Conservation (phyloP, 2,329 filamentous ascomycete species). For the Bipolaris zeicola region DNA sequence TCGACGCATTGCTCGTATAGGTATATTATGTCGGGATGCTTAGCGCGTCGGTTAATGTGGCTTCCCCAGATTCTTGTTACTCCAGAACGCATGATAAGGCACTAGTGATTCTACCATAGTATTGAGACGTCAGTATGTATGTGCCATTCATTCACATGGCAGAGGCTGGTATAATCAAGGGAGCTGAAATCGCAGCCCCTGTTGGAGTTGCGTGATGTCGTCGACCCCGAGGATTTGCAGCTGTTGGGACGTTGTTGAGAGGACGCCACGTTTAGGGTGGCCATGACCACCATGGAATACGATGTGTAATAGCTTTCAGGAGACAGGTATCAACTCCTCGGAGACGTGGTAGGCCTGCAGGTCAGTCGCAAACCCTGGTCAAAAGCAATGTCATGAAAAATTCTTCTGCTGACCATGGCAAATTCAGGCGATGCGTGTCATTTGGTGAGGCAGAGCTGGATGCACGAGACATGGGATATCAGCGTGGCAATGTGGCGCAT, state of each 20-base stretch:
- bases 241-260: not conserved
- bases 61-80: slow-evolving; percentile 8
- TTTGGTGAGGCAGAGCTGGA: too few species aligned
- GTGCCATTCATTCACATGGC: not conserved
- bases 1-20: slow-evolving; percentile 17
- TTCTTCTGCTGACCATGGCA: not conserved
- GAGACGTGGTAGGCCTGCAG: not conserved
- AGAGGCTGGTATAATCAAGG: not conserved
- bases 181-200: not conserved
- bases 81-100: not conserved
- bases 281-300: not conserved
- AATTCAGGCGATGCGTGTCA: not conserved
- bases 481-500: too few species aligned
- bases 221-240: not conserved
- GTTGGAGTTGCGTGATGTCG: not conserved
- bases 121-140: slow-evolving; percentile 19
- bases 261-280: not conserved
- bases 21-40: slow-evolving; percentile 14
- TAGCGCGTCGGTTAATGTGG: slow-evolving; percentile 22
- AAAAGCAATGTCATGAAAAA: too few species aligned
- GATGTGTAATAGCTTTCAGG: not conserved
- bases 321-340: not conserved
- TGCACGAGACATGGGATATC: too few species aligned
- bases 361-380: not conserved
- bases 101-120: slow-evolving; percentile 18